Evolutionary conservation across 192 early-diverging fungal genomes (phyloP), one percentile per base, ranked within the genome.

Genomic region (Mycoemilia scoparia): DNA sequence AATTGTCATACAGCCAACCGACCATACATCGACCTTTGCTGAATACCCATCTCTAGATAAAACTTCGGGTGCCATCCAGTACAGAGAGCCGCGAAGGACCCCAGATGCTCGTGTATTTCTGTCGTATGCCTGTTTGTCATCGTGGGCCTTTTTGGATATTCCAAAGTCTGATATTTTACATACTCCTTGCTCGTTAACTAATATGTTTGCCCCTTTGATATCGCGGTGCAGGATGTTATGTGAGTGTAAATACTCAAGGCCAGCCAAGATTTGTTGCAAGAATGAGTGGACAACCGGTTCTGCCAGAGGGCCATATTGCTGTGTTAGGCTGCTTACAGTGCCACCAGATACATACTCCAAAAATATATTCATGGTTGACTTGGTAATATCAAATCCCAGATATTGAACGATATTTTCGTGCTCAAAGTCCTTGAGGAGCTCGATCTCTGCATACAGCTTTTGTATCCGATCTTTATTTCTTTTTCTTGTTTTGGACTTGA

Each of bases 161-260:
- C 91, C 91, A 69, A 96, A 96, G 51, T 96, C 91, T 10, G 82
- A 82, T 18, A 96, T 96, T 58, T 96, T 96, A 36, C 84, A 86
- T 5, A 80, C 67, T 17, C 82, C 82, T n/a, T 73, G 60, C 25
- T 82, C 69, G 43, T 83, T 71, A 2, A 83, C 69, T 21, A 85
- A 47, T 26, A 82, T 76, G 43, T 85, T 85, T 10, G 71, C 78
- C 19, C 74, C 74, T 54, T 85, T 85, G 47, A 85, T 82, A 46
- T 85, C 79, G 39, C 82, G 57, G 40, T 85, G 82, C 26, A 83
- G 41, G 33, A 85, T 73, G 22, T 66, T 63, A 33, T 70, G 62
- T 36, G 57, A 64, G 43, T 96, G 91, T 32, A 96, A 54, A 35
- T 93, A 96, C 29, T 69, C 73, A 20, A 96, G 50, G 0, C 91